Evolutionary conservation across 441 rosid species (phyloP).

Genomic region (Geranium incanum): DNA sequence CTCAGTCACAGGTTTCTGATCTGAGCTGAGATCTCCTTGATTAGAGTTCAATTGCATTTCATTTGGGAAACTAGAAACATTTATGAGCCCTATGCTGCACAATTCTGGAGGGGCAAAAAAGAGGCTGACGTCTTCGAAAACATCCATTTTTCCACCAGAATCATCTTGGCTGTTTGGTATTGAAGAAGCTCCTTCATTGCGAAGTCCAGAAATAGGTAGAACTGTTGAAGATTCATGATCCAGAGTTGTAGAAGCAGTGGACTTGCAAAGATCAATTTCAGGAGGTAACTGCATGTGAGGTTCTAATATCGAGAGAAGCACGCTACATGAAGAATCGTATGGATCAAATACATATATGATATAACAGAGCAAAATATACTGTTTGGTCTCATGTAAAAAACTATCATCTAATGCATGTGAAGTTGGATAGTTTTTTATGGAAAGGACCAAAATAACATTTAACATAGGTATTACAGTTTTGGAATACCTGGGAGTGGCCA

Average conservation of each 20-base stretch:
- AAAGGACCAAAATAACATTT: slow-evolving; percentile 7
- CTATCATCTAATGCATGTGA: background rate
- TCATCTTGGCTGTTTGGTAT: slow-evolving; percentile 42
- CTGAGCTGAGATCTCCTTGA: slow-evolving; percentile 32
- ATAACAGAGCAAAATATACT: background rate
- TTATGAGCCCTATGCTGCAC: slow-evolving; percentile 38
- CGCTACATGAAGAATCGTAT: slow-evolving; percentile 44
- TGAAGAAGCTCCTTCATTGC: slow-evolving; percentile 26
- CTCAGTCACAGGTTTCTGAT: slow-evolving; percentile 32
- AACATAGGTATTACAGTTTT: slow-evolving; percentile 12
- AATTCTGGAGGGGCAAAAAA: slow-evolving; percentile 67
- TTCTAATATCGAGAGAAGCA: slow-evolving; percentile 74
- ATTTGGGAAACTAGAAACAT: slow-evolving; percentile 29
- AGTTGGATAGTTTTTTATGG: background rate
- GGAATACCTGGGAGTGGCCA: slow-evolving; percentile 75
- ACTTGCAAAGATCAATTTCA: slow-evolving; percentile 67
- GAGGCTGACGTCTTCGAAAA: slow-evolving; percentile 47
- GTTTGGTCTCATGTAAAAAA: background rate
- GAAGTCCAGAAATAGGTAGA: slow-evolving; percentile 25
- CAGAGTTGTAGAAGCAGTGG: slow-evolving; percentile 31
- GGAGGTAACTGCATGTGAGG: slow-evolving; percentile 72
- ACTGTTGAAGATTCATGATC: slow-evolving; percentile 36
- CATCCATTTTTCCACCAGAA: slow-evolving; percentile 50
- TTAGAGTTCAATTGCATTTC: slow-evolving; percentile 29
- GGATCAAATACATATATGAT: slow-evolving; percentile 21